Evolutionary conservation across 2,329 filamentous ascomycete species (phyloP).

Genomic region (Hypoxylon sp.): DNA sequence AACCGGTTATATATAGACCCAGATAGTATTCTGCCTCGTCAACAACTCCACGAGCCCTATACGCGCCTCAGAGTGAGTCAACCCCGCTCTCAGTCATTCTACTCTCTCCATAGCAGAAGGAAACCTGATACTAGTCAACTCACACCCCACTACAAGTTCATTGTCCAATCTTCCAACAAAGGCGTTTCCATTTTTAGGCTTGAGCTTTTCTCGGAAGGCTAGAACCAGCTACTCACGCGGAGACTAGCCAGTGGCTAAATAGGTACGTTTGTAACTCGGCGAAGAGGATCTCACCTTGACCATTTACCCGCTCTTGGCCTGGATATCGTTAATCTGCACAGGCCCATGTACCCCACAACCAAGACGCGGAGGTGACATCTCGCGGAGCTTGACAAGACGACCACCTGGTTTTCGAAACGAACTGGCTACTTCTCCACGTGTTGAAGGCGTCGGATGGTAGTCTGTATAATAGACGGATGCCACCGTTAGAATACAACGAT

Average conservation of each 20-base stretch:
- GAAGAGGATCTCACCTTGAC: slow-evolving; percentile 46
- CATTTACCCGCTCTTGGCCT: slow-evolving; percentile 51
- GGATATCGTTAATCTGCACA: slow-evolving; percentile 35
- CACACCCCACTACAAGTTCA: not conserved
- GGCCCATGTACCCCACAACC: slow-evolving; percentile 42
- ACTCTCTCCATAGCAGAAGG: not conserved
- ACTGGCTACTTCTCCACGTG: slow-evolving; percentile 36
- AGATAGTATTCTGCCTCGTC: not conserved
- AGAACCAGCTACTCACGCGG: slow-evolving; percentile 35
- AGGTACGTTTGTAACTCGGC: slow-evolving; percentile 45
- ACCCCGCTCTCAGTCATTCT: not conserved
- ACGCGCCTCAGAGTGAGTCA: not conserved
- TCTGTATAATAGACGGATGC: slow-evolving; percentile 26
- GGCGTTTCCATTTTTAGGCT: slow-evolving; percentile 28
- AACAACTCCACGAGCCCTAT: not conserved
- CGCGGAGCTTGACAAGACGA: slow-evolving; percentile 43
- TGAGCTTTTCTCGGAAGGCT: slow-evolving; percentile 14
- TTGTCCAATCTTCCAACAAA: not conserved
- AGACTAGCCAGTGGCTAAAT: slow-evolving; percentile 47
- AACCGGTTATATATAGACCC: not conserved
- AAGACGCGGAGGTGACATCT: slow-evolving; percentile 47
- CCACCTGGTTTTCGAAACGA: slow-evolving; percentile 31
- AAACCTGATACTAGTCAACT: not conserved
- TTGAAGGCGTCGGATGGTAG: slow-evolving; percentile 24
- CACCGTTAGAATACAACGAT: slow-evolving; percentile 32